Base-by-base conservation (phyloP, 2,329 filamentous ascomycete species). In the Penicillium sp. region DNA sequence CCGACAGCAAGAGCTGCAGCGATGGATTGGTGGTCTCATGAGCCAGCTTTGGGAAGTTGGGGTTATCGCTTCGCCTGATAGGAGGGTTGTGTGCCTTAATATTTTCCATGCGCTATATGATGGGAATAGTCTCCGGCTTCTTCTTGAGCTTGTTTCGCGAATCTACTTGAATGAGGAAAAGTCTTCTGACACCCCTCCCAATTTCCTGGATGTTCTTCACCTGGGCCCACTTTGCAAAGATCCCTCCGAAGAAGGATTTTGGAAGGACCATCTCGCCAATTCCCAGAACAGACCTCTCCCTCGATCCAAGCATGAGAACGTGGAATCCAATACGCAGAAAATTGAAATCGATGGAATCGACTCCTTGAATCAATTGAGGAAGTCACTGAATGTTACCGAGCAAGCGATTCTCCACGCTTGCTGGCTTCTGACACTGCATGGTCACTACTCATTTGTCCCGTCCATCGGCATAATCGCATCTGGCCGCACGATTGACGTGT, bases 51-150 rank as follows among this genome's bases (percentile, higher is more conserved):
- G 71, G 73, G 66, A 69, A 50, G 60, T 72, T 16, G 65, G 68
- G 14, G 45, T 75, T 6, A 53, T 68, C 5, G 63, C 60, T 23
- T 66, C 67, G 9, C 58, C 68, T 5, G 51, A 58, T 1, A 59
- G 59, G 13, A 66, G 64, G 6, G 58, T 79, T 0, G 72, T 96
- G 28, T 73, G 80, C 2, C 65, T 96, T 2, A 82, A 88, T 42
- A 86, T 95, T 0, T 96, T 96, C 72, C 92, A 97, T 68, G 91
- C 84, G 0, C 71, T 96, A 0, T 97, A 97, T 63, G 92, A 97
- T 71, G 92, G 91, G 1, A 88, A 83, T 60, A 93, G 91, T 56
- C 81, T 96, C 34, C 80, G 82, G 1, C 70, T 91, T 21, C 79
- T 96, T 34, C 79, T 96, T 18, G 69, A 82, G 3, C 73, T 80